phyloP scores from a whole-genome alignment of 352 stramenopile genomes.

The Phytophthora hibernalis region DNA sequence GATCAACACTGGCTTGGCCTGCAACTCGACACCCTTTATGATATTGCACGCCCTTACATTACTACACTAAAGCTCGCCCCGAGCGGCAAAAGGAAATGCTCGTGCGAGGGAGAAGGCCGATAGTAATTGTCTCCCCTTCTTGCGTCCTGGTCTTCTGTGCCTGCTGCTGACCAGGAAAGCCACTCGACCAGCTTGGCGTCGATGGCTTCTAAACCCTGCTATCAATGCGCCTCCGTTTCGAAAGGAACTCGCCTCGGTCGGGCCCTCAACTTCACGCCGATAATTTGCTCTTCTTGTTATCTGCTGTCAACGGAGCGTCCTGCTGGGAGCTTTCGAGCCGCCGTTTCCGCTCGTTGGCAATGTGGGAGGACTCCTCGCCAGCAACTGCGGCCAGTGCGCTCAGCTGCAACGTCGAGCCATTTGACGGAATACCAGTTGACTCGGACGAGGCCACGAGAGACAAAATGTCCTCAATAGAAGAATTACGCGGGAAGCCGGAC shows the following conservation, averaged over 20 bases:
- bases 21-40: conserved; percentile 35
- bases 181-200: conserved; percentile 10
- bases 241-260: conserved; percentile 14
- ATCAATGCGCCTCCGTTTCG: conserved; percentile 23
- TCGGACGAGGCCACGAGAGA: conserved; percentile 85
- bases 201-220: conserved; percentile 18
- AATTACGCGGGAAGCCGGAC: conserved; percentile 79
- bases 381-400: conserved; percentile 71
- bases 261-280: conserved; percentile 44
- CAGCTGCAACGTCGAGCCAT: conserved; percentile 70
- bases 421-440: conserved; percentile 52
- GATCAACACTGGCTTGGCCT: background rate
- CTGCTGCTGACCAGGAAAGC: conserved; percentile 13
- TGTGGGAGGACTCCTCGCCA: conserved; percentile 66
- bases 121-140: conserved; percentile 22
- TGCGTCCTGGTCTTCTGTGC: conserved; percentile 4
- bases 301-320: conserved; percentile 34
- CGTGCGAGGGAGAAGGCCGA: conserved; percentile 13
- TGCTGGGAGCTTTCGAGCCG: conserved; percentile 47
- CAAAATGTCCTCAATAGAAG: conserved; percentile 88
- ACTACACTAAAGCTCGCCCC: conserved; percentile 46
- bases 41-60: conserved; percentile 49
- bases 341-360: conserved; percentile 71
- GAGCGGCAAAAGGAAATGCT: conserved; percentile 29
- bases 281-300: conserved; percentile 69